Conservation (phyloP, 164 flowering plant species). For the Kingdonia uniflora region DNA sequence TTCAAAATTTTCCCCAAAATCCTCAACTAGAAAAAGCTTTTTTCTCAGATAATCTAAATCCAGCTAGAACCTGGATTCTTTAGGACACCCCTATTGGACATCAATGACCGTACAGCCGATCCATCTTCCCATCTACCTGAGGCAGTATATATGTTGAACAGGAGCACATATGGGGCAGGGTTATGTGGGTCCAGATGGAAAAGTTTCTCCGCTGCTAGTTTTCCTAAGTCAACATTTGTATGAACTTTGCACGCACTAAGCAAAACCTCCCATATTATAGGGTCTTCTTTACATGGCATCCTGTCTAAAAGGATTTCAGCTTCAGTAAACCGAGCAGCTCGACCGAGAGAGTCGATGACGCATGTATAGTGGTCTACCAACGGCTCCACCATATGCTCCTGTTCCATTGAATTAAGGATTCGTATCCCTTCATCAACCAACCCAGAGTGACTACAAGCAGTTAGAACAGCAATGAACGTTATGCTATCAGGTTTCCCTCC, state of each 20-base stretch:
- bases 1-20: too few species aligned
- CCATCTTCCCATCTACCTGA: constrained; percentile 74
- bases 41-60: too few species aligned
- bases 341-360: constrained; percentile 57
- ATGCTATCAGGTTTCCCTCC: constrained; percentile 52
- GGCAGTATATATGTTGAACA: constrained; percentile 61
- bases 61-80: constrained; percentile 70
- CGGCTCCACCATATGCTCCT: constrained; percentile 44
- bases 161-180: constrained; percentile 60
- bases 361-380: constrained; percentile 61
- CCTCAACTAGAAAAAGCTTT: too few species aligned
- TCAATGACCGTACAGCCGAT: constrained; percentile 39
- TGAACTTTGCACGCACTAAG: constrained; percentile 77
- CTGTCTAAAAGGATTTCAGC: constrained; percentile 46
- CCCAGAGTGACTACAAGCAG: constrained; percentile 86
- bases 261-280: constrained; percentile 72
- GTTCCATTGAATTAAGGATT: constrained; percentile 56
- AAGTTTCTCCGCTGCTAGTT: constrained; percentile 66
- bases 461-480: constrained; percentile 60
- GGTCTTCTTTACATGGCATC: constrained; percentile 60
- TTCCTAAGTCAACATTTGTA: constrained; percentile 52
- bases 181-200: constrained; percentile 49
- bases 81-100: constrained; percentile 33
- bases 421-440: constrained; percentile 50
- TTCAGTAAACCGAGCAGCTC: constrained; percentile 62